Percentiles rank a stretch among this genome's conserved stretches.
These are phyloP conservation scores for Saussurea involucrata DNA, from an alignment of 129 eudicot genomes.

Conservation along the genomic window DNA sequence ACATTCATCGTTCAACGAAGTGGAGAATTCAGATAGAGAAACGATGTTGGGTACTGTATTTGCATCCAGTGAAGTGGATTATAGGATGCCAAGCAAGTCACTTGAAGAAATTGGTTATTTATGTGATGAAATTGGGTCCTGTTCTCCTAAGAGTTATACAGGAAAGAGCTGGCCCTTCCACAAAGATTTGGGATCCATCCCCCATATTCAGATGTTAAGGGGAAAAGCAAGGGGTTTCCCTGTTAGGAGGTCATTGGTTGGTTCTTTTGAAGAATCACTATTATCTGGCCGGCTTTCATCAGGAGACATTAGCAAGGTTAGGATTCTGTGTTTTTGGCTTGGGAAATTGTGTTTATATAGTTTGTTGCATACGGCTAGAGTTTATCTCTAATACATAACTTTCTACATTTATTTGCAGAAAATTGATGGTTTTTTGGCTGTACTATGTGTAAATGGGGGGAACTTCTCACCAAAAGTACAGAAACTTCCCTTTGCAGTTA, in stretches of 20 bases:
- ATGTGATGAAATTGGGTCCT: slow-evolving; percentile 28
- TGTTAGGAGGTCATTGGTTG: slow-evolving; percentile 79
- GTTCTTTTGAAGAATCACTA: slow-evolving; percentile 90
- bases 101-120: slow-evolving; percentile 37
- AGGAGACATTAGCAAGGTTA: slow-evolving; percentile 64
- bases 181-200: slow-evolving; percentile 18
- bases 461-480: slow-evolving; percentile 73
- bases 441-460: slow-evolving; percentile 69
- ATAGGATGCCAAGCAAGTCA: slow-evolving; percentile 38
- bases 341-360: neutral
- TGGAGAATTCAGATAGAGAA: slow-evolving; percentile 28
- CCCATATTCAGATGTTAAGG: slow-evolving; percentile 12
- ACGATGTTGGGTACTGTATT: slow-evolving; percentile 31
- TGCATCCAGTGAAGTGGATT: slow-evolving; percentile 43
- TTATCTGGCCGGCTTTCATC: slow-evolving; percentile 72
- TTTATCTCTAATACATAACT: slow-evolving; percentile 22
- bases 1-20: slow-evolving; percentile 12
- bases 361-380: neutral
- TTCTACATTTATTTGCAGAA: slow-evolving; percentile 43
- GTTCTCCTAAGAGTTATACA: slow-evolving; percentile 32
- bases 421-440: slow-evolving; percentile 81
- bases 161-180: slow-evolving; percentile 48
- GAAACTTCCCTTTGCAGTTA: slow-evolving; percentile 85
- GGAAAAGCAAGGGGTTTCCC: slow-evolving; percentile 42
- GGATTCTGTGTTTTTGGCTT: neutral